Percentiles rank a stretch among this genome's conserved stretches.
These are phyloP conservation scores for Canna indica DNA, from an alignment of 176 grass and related monocot genomes.

Conservation along the genomic window DNA sequence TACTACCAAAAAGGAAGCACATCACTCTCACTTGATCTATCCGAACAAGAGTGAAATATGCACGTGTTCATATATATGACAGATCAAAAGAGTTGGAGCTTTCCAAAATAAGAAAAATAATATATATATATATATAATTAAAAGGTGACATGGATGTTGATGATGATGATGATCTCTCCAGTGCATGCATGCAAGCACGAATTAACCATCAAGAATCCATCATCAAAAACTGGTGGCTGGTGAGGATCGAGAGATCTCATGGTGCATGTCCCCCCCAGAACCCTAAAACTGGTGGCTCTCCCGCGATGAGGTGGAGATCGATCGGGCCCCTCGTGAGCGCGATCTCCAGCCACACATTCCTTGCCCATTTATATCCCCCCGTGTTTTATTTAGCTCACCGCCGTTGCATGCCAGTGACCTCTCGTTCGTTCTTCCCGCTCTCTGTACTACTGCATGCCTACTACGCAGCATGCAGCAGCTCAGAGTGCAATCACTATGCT, in stretches of 20 bases:
- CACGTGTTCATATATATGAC: no score
- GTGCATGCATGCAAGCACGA: no score
- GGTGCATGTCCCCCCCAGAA: no score
- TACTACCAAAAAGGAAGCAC: no score
- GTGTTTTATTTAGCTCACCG: conserved; percentile 10
- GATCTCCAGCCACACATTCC: conserved; percentile 4
- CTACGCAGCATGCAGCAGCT: background rate
- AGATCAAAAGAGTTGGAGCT: no score
- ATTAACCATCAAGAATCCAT: no score
- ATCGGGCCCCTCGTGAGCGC: background rate
- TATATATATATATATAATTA: conserved; percentile 1
- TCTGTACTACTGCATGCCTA: conserved; percentile 8
- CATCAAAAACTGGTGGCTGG: no score
- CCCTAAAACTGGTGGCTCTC: conserved; percentile 2
- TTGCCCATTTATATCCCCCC: conserved; percentile 16
- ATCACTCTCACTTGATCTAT: no score
- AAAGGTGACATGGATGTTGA: no score
- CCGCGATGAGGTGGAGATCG: background rate
- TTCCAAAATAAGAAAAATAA: background rate
- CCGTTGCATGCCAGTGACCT: no score
- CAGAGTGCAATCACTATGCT: background rate
- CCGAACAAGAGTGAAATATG: no score
- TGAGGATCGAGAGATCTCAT: background rate
- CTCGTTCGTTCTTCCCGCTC: background rate
- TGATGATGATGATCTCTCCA: no score